A percentile compares a stretch with the other conserved stretches of the same genome.
These are phyloP conservation scores for Tieghemostelium lacteum DNA, from an alignment of 78 protist species.

Conservation along the genomic window DNA sequence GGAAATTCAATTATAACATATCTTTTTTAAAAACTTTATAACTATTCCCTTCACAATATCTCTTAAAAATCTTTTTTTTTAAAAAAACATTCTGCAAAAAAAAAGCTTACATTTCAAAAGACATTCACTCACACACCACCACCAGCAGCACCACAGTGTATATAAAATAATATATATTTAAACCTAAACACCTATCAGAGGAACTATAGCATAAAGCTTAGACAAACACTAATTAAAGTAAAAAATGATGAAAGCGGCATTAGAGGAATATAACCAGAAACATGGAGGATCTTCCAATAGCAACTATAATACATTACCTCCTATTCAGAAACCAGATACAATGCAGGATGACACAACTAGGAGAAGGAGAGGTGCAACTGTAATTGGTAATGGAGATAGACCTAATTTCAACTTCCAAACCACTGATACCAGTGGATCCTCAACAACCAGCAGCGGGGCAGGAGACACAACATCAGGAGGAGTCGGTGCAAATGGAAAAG, in stretches of 20 bases:
- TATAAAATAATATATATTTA: too few species aligned
- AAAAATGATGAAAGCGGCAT: not conserved
- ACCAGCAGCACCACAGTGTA: too few species aligned
- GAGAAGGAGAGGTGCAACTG: constrained; percentile 67
- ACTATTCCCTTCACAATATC: too few species aligned
- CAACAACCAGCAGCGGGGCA: constrained; percentile 2
- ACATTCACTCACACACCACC: too few species aligned
- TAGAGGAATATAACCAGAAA: not conserved
- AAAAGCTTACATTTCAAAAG: too few species aligned
- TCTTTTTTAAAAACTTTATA: too few species aligned
- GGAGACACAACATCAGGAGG: not conserved
- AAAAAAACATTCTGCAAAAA: too few species aligned
- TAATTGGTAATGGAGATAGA: constrained; percentile 36
- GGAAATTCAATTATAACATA: too few species aligned
- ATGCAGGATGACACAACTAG: not conserved
- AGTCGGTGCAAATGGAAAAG: not conserved
- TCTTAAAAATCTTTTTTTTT: too few species aligned
- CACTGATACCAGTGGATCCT: not conserved
- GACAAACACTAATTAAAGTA: too few species aligned
- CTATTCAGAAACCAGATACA: not conserved
- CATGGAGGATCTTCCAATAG: not conserved
- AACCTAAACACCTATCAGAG: too few species aligned
- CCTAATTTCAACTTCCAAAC: not conserved
- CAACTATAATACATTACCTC: not conserved
- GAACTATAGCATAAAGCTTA: too few species aligned